A percentile compares a stretch with the other conserved stretches of the same genome.
Evolutionary conservation across 2,329 filamentous ascomycete genomes (phyloP).

Genomic region (Trichoderma polysporum): DNA sequence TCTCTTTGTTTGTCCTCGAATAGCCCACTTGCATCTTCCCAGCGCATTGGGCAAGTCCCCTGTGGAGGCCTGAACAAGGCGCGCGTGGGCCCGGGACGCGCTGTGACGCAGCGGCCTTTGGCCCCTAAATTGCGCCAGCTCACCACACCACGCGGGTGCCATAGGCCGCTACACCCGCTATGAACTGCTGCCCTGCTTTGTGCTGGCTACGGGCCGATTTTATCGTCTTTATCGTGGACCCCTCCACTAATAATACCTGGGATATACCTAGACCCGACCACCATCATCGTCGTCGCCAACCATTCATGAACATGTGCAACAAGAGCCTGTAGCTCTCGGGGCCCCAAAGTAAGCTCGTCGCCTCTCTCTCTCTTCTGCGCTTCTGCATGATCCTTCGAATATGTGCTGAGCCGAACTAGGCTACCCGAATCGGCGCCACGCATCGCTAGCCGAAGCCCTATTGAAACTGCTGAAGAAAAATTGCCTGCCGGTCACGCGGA

Average conservation of each 20-base stretch:
- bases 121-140: slow-evolving; percentile 14
- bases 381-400: neutral
- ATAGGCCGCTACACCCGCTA: slow-evolving; percentile 7
- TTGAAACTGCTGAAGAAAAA: slow-evolving; percentile 15
- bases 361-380: neutral
- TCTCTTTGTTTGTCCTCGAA: neutral
- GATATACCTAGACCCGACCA: slow-evolving; percentile 22
- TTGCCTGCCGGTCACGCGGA: slow-evolving; percentile 32
- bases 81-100: slow-evolving; percentile 17
- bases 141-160: neutral
- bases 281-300: slow-evolving; percentile 13
- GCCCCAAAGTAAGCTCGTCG: slow-evolving; percentile 8
- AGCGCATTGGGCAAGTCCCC: neutral
- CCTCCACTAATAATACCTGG: slow-evolving; percentile 21
- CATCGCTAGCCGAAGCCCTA: slow-evolving; percentile 12
- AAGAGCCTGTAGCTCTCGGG: slow-evolving; percentile 9
- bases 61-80: neutral
- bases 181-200: neutral
- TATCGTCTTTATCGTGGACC: slow-evolving; percentile 5
- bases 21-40: neutral
- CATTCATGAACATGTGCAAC: slow-evolving; percentile 7
- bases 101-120: slow-evolving; percentile 14
- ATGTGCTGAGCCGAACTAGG: neutral
- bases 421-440: slow-evolving; percentile 6
- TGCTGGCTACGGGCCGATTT: slow-evolving; percentile 3